A percentile compares a stretch with the other conserved stretches of the same genome.
Evolutionary conservation across 148 eudicot species (phyloP).

Genomic region (Fagopyrum esculentum): DNA sequence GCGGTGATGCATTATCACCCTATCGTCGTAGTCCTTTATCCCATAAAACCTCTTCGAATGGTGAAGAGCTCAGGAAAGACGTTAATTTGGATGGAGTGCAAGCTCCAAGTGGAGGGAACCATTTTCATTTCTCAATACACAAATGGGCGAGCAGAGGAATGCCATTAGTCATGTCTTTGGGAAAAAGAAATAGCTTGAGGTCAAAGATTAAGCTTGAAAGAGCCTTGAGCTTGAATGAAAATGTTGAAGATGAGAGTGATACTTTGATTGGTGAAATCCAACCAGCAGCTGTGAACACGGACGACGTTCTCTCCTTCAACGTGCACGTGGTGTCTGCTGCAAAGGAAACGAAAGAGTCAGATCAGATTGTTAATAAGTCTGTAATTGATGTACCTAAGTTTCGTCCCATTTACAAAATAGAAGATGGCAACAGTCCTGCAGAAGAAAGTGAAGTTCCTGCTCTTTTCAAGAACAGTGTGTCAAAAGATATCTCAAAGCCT

Average conservation of each 20-base stretch:
- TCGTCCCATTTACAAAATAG: background rate
- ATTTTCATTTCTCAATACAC: slow-evolving; percentile 87
- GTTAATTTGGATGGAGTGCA: slow-evolving; percentile 24
- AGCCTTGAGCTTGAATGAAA: slow-evolving; percentile 19
- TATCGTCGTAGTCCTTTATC: slow-evolving; percentile 43
- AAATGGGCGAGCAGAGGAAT: slow-evolving; percentile 75
- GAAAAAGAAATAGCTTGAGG: slow-evolving; percentile 23
- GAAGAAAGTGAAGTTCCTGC: no score
- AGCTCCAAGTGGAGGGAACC: slow-evolving; percentile 21
- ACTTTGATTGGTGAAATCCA: slow-evolving; percentile 11
- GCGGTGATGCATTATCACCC: slow-evolving; percentile 14
- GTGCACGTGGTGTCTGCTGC: slow-evolving; percentile 8
- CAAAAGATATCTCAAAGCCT: background rate
- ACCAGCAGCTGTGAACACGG: slow-evolving; percentile 10
- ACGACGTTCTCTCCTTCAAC: slow-evolving; percentile 5
- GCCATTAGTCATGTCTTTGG: slow-evolving; percentile 43
- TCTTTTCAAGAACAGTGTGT: background rate
- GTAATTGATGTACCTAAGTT: background rate
- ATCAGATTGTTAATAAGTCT: slow-evolving; percentile 11
- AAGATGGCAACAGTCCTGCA: background rate
- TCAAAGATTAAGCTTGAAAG: slow-evolving; percentile 20
- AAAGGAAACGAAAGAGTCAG: slow-evolving; percentile 3
- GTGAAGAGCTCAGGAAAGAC: slow-evolving; percentile 15
- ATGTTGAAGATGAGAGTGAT: slow-evolving; percentile 15
- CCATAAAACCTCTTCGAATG: slow-evolving; percentile 21